Evolutionary conservation across 148 eudicot species (phyloP), one percentile per base, ranked within the genome.

Genomic region (Fagopyrum esculentum): DNA sequence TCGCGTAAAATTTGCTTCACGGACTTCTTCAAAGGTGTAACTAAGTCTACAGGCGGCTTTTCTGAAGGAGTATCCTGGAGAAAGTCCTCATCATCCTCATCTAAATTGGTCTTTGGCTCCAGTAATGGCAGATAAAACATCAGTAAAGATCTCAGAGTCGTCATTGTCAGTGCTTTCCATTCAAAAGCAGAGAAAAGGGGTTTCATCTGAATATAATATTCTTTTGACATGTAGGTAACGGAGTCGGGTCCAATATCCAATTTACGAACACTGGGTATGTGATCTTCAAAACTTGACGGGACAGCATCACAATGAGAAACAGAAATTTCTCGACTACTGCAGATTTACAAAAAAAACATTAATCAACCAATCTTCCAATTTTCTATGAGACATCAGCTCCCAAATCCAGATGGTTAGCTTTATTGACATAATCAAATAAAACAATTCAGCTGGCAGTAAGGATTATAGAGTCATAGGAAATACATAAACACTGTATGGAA

Each of bases 251-350:
- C 85, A 54, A 87, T 79, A 75, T 74, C 79, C 79, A 75, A 80
- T 79, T 79, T 84, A 76, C 63, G 69, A 80, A 77, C 79, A 79
- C 81, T 79, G 17, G 90, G 61, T 52, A 91, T 51, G 77, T 77
- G 77, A 77, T 87, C 92, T 69, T 86, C 96, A 80, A 22, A 76
- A 78, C 87, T 73, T 69, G 87, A 77, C 9, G 83, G 60, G 26
- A 90, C 91, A 82, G 96, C 87, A 84, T 95, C 98, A 63, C 96
- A 90, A 74, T 90, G 77, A 43, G 96, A 92, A 78, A 92, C 46
- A 75, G 77, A 63, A 16, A 78, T 75, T 17, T 78, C 82, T 48
- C 82, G 46, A 76, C 76, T 80, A 76, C 98, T 90, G 92, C 75
- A 74, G 15, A 74, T 6, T 69, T 75, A 30, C 17, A 71, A 5